Percentiles rank a stretch among this genome's conserved stretches.
Evolutionary conservation across 2,329 filamentous ascomycete genomes (phyloP).

Genomic region (Alternaria conjuncta): DNA sequence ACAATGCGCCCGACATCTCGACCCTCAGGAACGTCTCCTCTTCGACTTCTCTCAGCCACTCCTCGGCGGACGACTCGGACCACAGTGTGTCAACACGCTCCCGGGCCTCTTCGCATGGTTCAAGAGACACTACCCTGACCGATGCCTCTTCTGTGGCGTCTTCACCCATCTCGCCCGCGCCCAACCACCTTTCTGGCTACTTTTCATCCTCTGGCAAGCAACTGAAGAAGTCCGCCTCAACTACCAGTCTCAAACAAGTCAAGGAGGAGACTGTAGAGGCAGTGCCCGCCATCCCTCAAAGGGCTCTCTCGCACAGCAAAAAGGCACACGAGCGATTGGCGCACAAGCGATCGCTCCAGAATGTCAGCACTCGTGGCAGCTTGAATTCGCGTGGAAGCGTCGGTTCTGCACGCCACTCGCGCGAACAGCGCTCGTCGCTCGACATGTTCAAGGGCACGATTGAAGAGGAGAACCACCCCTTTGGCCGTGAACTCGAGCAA

Average conservation of each 20-base stretch:
- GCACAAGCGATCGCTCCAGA: constrained; percentile 67
- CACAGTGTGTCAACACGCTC: constrained; percentile 58
- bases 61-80: constrained; percentile 74
- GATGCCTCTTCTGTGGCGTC: constrained; percentile 64
- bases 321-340: constrained; percentile 79
- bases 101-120: constrained; percentile 54
- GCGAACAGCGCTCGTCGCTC: constrained; percentile 59
- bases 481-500: constrained; percentile 87
- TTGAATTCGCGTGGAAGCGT: constrained; percentile 52
- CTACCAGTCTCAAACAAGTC: constrained; percentile 37
- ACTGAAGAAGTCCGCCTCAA: constrained; percentile 51
- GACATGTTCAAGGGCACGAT: constrained; percentile 51
- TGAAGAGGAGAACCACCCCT: constrained; percentile 68
- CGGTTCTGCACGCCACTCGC: constrained; percentile 61
- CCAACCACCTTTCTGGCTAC: constrained; percentile 63
- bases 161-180: constrained; percentile 58
- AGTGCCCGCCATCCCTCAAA: constrained; percentile 74
- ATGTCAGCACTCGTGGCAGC: constrained; percentile 32
- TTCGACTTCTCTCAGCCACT: constrained; percentile 64
- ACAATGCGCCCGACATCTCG: constrained; percentile 86
- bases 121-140: constrained; percentile 69
- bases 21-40: constrained; percentile 49
- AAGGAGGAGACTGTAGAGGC: constrained; percentile 43
- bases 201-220: constrained; percentile 61
- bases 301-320: constrained; percentile 88